These are phyloP conservation scores for Aspergillus sclerotiicarbonarius DNA, from an alignment of 495 filamentous ascomycete genomes.

Conservation along the genomic window DNA sequence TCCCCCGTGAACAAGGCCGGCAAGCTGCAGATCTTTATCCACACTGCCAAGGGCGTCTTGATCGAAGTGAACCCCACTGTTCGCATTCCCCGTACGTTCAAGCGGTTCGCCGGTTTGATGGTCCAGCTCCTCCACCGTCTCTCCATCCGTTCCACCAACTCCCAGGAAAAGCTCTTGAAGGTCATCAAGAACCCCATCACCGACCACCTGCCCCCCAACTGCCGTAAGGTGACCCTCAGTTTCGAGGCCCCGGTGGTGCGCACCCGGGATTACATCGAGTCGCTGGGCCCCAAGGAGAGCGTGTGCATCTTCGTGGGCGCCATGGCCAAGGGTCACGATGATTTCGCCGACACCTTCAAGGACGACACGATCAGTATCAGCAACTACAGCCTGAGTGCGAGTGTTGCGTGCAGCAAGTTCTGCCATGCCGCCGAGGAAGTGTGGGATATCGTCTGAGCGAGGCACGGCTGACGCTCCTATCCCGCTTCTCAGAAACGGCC, in stretches of 20 bases:
- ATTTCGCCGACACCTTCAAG: conserved; percentile 91
- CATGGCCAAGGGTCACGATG: conserved; percentile 95
- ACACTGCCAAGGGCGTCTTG: conserved; percentile 92
- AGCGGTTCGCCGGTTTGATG: conserved; percentile 97
- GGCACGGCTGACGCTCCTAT: conserved; percentile 9
- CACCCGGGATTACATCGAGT: conserved; percentile 82
- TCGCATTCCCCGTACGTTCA: conserved; percentile 95
- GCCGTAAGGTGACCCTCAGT: conserved; percentile 93
- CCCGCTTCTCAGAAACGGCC: conserved; percentile 14
- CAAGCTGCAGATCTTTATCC: conserved; percentile 95
- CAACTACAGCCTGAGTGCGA: conserved; percentile 94
- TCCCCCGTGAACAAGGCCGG: conserved; percentile 98
- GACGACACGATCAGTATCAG: conserved; percentile 98
- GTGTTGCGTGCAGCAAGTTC: conserved; percentile 98
- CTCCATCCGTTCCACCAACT: conserved; percentile 91
- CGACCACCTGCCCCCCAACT: conserved; percentile 93
- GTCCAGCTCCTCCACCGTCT: conserved; percentile 97
- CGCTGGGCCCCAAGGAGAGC: conserved; percentile 77
- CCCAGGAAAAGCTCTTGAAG: conserved; percentile 93
- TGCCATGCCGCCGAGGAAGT: conserved; percentile 97
- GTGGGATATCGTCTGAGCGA: conserved; percentile 79
- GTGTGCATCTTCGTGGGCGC: conserved; percentile 97
- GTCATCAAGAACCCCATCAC: conserved; percentile 98
- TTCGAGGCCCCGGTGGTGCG: conserved; percentile 86
- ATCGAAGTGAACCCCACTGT: conserved; percentile 98